Evolutionary conservation across 176 grass and related monocot species (phyloP), one percentile per base, ranked within the genome.

Genomic region (Oryza longistaminata): DNA sequence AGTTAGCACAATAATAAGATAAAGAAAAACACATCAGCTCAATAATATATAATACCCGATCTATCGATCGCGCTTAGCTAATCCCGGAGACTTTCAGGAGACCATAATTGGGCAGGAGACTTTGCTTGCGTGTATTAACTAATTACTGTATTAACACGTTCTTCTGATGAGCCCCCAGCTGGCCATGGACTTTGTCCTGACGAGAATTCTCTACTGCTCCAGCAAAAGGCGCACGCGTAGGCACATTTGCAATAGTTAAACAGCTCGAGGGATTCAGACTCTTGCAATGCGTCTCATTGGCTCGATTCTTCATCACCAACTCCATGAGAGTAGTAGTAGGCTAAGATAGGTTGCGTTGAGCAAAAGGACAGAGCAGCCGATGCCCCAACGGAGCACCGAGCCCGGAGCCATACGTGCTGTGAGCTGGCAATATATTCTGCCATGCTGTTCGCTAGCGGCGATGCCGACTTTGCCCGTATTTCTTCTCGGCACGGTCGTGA

Each of bases 381-480:
- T 55, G 52, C 52, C 52, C 76, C 48, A 80, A 27, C 42, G 48
- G 5, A 37, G 34, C 34, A 35, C 34, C 4, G 43, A 66, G 25
- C 52, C 4, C 49, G 64, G 64, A 37, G 42, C 8, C 39, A 7
- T 81, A 14, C 71, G 77, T 72, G 66, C 44, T 46, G 64, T 71
- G 17, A 53, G 25, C 66, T 90, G 73, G 15, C 50, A 27, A 81
- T 85, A 81, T 85, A 72, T 90, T 86, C 72, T 12, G 6, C 66
- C 53, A 11, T 14, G 11, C 22, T 71, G 83, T 71, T 55, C 22
- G n/a, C 3, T 33, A 53, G 27, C 39, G 26, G 21, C 69, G 82
- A 70, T 39, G 27, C 26, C 21, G 46, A 64, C 50, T 26, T 26
- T 24, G 37, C 61, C 60, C 22, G 7, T 15, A 12, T 24, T 81